These are phyloP conservation scores for Neospermospora avenae DNA, from an alignment of 2,329 filamentous ascomycete species.

Conservation along the genomic window DNA sequence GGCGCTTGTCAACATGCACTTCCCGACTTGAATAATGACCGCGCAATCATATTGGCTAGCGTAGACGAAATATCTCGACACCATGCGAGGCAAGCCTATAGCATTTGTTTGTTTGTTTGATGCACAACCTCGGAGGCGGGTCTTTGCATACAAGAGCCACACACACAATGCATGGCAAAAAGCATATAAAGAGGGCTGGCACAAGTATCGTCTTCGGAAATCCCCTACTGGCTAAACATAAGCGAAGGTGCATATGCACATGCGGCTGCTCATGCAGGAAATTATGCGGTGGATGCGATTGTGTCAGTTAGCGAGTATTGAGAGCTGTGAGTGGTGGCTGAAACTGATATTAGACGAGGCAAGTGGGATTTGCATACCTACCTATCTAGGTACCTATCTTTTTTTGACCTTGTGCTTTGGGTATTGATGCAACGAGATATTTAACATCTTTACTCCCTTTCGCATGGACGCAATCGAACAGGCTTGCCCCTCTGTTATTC, in stretches of 20 bases:
- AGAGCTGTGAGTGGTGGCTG: background rate
- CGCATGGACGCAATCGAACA: too few species aligned
- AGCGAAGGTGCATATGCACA: constrained; percentile 20
- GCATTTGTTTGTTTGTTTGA: background rate
- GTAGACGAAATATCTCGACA: background rate
- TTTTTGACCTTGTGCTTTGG: too few species aligned
- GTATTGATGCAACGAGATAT: too few species aligned
- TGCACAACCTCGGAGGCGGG: background rate
- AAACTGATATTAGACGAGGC: background rate
- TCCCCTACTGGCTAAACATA: constrained; percentile 13
- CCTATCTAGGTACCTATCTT: too few species aligned
- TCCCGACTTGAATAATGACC: background rate
- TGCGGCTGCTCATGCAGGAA: background rate
- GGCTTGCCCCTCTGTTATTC: too few species aligned
- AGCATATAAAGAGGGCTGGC: background rate
- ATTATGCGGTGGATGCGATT: constrained; percentile 3
- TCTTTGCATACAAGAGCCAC: background rate
- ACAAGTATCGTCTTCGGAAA: background rate
- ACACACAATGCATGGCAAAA: background rate
- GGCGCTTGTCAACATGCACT: background rate
- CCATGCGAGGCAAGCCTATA: background rate
- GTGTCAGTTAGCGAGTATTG: constrained; percentile 11
- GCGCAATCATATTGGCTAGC: background rate
- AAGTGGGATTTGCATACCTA: background rate
- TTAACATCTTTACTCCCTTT: too few species aligned